Conservation (phyloP, 345 rosid species). For the Mangifera indica region DNA sequence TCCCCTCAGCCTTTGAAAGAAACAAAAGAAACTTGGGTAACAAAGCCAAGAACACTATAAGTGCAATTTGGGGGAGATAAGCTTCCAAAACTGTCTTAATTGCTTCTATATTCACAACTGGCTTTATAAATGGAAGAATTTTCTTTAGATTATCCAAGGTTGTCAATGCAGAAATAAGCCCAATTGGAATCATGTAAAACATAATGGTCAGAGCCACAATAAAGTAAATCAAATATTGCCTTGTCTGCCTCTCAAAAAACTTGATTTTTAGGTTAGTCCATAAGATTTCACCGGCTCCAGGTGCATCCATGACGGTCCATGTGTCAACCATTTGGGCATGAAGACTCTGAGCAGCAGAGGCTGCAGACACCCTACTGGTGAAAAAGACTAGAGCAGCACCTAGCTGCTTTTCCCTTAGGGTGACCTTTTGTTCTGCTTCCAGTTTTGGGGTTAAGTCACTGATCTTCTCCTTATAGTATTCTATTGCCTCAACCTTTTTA, state of each 20-base stretch:
- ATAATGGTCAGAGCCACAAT: slow-evolving; percentile 69
- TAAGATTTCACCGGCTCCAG: slow-evolving; percentile 60
- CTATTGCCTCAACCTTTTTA: slow-evolving; percentile 67
- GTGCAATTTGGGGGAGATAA: slow-evolving; percentile 86
- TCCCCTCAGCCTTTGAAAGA: slow-evolving; percentile 82
- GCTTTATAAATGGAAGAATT: slow-evolving; percentile 66
- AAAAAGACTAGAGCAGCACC: slow-evolving; percentile 75
- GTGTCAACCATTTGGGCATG: slow-evolving; percentile 69
- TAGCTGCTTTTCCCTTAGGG: slow-evolving; percentile 76
- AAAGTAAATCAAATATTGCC: slow-evolving; percentile 53
- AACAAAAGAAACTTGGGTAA: slow-evolving; percentile 71
- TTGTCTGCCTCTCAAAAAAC: slow-evolving; percentile 46
- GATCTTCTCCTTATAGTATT: slow-evolving; percentile 60
- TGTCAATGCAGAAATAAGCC: slow-evolving; percentile 66
- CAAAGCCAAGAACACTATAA: slow-evolving; percentile 67
- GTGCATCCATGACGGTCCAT: slow-evolving; percentile 73
- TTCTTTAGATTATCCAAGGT: slow-evolving; percentile 71
- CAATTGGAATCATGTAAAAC: slow-evolving; percentile 81
- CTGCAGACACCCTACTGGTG: slow-evolving; percentile 58
- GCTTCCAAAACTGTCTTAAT: slow-evolving; percentile 73
- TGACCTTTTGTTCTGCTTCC: slow-evolving; percentile 69
- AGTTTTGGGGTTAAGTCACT: slow-evolving; percentile 48
- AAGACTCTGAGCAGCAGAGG: slow-evolving; percentile 72
- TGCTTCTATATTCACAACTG: slow-evolving; percentile 35
- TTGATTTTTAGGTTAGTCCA: slow-evolving; percentile 72